These are phyloP conservation scores for Camellia sinensis DNA, from an alignment of 148 eudicot species.

Conservation along the genomic window DNA sequence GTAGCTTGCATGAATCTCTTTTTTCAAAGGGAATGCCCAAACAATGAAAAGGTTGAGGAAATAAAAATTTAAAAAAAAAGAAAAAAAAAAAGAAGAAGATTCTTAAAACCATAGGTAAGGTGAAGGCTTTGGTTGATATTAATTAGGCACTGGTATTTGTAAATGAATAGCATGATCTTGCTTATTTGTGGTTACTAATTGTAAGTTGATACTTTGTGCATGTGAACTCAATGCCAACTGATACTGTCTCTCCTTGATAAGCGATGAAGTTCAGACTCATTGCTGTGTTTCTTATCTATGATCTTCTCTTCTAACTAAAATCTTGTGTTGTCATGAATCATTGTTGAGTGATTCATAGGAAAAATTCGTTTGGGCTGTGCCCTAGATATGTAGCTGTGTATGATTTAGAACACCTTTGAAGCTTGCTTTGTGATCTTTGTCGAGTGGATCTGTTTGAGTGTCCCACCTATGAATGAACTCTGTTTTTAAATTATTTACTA, in stretches of 20 bases:
- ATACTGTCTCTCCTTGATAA: background rate
- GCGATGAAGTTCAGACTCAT: background rate
- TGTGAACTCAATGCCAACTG: background rate
- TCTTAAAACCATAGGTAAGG: too few relatives aligned
- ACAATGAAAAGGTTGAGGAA: background rate
- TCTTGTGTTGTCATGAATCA: background rate
- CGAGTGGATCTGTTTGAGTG: background rate
- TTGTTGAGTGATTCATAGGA: background rate
- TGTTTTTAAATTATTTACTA: too few relatives aligned
- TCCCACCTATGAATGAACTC: background rate
- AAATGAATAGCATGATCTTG: background rate
- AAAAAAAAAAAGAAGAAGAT: background rate
- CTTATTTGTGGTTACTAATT: background rate
- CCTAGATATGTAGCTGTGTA: background rate
- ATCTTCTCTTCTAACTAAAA: background rate
- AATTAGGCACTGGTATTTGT: background rate
- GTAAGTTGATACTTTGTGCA: background rate
- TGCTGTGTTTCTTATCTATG: background rate
- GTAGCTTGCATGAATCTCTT: background rate
- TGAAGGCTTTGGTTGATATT: background rate
- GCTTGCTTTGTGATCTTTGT: background rate
- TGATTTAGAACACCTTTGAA: background rate
- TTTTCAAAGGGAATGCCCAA: background rate
- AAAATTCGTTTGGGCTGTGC: background rate
- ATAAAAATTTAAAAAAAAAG: background rate